Evolutionary conservation across 768 basidiomycete species (phyloP).

Genomic region (Tephrocybe sp.): DNA sequence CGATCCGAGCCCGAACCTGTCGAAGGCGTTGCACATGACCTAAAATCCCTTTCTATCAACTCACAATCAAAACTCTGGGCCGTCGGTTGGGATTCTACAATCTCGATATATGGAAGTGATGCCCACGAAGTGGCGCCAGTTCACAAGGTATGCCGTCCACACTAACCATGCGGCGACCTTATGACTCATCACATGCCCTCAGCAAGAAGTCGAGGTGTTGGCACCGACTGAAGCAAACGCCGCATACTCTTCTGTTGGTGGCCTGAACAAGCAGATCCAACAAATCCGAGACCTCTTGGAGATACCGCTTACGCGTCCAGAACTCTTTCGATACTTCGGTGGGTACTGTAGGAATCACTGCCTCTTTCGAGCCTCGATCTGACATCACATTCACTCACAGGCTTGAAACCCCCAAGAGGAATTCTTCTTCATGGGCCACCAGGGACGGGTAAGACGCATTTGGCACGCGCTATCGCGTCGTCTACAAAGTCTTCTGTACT

Average conservation of each 20-base stretch:
- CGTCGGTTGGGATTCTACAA: slow-evolving; percentile 66
- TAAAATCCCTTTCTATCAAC: slow-evolving; percentile 47
- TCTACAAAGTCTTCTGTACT: slow-evolving; percentile 88
- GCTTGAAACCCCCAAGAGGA: slow-evolving; percentile 94
- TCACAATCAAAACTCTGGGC: slow-evolving; percentile 50
- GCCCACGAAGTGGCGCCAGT: slow-evolving; percentile 20
- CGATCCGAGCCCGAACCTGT: slow-evolving; percentile 16
- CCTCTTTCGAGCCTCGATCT: background rate
- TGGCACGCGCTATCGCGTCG: slow-evolving; percentile 90
- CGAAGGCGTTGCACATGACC: slow-evolving; percentile 35
- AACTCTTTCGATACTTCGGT: slow-evolving; percentile 79
- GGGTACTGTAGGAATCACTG: slow-evolving; percentile 21
- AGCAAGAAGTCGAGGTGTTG: slow-evolving; percentile 50
- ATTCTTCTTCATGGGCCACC: slow-evolving; percentile 94
- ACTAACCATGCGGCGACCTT: background rate
- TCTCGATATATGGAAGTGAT: slow-evolving; percentile 41
- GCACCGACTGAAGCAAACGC: slow-evolving; percentile 41
- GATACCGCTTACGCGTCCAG: slow-evolving; percentile 80
- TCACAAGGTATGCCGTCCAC: slow-evolving; percentile 33
- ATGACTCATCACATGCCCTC: slow-evolving; percentile 18
- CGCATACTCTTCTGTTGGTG: slow-evolving; percentile 86
- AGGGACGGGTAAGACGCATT: slow-evolving; percentile 96
- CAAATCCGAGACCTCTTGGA: slow-evolving; percentile 86
- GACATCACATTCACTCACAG: slow-evolving; percentile 28
- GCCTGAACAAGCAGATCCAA: slow-evolving; percentile 82